Evolutionary conservation across 2,329 filamentous ascomycete species (phyloP).

Genomic region (Fusarium solani-melongenae): DNA sequence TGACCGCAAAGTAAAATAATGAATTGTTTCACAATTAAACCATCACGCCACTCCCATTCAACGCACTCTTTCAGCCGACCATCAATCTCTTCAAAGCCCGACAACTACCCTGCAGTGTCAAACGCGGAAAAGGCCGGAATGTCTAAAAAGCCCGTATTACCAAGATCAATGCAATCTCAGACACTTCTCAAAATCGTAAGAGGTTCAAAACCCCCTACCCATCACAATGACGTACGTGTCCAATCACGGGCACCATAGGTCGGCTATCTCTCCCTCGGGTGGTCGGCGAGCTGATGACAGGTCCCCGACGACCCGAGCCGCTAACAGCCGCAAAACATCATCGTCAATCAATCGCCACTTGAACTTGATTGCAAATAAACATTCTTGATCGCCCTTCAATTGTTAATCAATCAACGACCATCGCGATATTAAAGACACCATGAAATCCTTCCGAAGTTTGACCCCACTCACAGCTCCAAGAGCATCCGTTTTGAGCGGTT

Average conservation of each 20-base stretch:
- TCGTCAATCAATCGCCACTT: not conserved
- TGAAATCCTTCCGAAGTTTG: not conserved
- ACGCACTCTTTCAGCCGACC: not conserved
- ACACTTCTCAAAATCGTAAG: not conserved
- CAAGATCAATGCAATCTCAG: not conserved
- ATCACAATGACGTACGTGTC: not conserved
- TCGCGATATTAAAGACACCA: not conserved
- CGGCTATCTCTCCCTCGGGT: not conserved
- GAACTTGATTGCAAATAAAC: slow-evolving; percentile 3
- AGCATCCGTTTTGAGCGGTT: not conserved
- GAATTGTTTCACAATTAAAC: not conserved
- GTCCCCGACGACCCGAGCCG: slow-evolving; percentile 6
- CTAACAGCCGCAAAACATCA: not conserved
- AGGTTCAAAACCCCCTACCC: not conserved
- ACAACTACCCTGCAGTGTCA: not conserved
- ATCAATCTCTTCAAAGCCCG: not conserved
- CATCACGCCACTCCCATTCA: not conserved
- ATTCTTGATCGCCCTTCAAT: not conserved
- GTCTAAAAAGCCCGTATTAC: not conserved
- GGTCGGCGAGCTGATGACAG: slow-evolving; percentile 5
- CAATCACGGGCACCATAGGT: not conserved
- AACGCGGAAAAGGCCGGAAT: not conserved
- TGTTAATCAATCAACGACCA: not conserved
- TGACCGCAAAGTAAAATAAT: no score
- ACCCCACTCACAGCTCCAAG: not conserved